A percentile compares a stretch with the other conserved stretches of the same genome.
Evolutionary conservation across 2,329 filamentous ascomycete species (phyloP).

Genomic region (Curvularia sp.): DNA sequence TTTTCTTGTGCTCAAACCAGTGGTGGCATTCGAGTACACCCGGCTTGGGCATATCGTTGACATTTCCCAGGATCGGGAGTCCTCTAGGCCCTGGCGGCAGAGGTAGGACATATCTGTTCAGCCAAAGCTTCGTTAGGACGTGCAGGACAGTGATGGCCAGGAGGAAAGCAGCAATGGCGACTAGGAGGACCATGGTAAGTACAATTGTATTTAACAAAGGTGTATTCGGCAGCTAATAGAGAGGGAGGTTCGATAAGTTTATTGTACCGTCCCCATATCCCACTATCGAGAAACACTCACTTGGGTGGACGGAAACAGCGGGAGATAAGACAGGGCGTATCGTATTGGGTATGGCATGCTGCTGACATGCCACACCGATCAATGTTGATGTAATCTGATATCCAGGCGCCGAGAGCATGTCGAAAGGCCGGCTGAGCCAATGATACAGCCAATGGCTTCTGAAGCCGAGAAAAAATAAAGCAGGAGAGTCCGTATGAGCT

Average conservation of each 20-base stretch:
- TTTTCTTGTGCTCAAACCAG: slow-evolving; percentile 55
- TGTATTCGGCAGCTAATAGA: no score
- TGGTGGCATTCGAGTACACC: slow-evolving; percentile 52
- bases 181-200: neutral
- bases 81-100: slow-evolving; percentile 61
- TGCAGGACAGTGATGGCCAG: slow-evolving; percentile 7
- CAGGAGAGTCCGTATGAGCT: no score
- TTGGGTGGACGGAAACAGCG: no score
- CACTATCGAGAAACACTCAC: no score
- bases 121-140: slow-evolving; percentile 19
- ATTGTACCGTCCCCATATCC: no score
- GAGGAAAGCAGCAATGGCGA: neutral
- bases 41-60: slow-evolving; percentile 56
- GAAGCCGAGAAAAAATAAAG: no score
- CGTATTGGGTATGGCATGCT: neutral
- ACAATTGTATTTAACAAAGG: neutral
- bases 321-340: neutral
- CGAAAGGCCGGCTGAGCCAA: no score
- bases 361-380: neutral
- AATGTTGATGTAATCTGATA: neutral
- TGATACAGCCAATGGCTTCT: no score
- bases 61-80: slow-evolving; percentile 59
- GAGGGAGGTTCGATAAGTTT: no score
- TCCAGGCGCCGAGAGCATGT: neutral
- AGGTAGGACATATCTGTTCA: slow-evolving; percentile 20